Evolutionary conservation across 805 yeast species (phyloP), one percentile per base, ranked within the genome.

Genomic region (Torulaspora microellipsoides): DNA sequence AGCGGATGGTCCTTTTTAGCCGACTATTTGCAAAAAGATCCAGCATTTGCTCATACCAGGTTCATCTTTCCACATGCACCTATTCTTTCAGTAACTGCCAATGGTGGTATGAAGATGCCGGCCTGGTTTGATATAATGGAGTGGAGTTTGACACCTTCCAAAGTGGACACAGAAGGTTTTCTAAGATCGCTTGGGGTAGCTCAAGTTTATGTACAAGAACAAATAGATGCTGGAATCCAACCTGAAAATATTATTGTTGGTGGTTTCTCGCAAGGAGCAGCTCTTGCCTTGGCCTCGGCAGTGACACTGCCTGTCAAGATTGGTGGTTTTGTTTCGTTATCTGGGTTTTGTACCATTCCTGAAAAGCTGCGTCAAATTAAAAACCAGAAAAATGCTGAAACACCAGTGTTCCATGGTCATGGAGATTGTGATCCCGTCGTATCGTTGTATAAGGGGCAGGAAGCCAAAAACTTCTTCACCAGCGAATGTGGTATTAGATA

Each of bases 181-280:
- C 56, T 77, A 53, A 68, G 69, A 40, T 68, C 81, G 10, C 66
- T 79, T 35, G 70, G 72, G 1, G 53, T 64, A 3, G 67, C 83
- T 17, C 68, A 73, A 39, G 54, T 55, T 1, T 67, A 73, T 50
- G 70, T 84, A 34, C 61, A 73, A 15, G 79, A 78, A 43, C 80
- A 82, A 52, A 67, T 76, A 12, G 76, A 74, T 8, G 53, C 55
- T 6, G 78, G 83, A 8, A 74, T 85, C 29, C 72, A 77, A 3
- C 70, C 83, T 0, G 78, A 78, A 13, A 77, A 84, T 41, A 84
- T 93, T 36, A 69, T 93, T n/a, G 70, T 93, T 45, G 98, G 98
- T 29, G 99, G 99, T 0, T 93, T 93, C 61, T 83, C 95, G 4
- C 99, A 93, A 67, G 99, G 99, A 43, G 95, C 88, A 38, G 89